Evolutionary conservation across 768 basidiomycete species (phyloP), one percentile per base, ranked within the genome.

Genomic region (Mrakia gelida): DNA sequence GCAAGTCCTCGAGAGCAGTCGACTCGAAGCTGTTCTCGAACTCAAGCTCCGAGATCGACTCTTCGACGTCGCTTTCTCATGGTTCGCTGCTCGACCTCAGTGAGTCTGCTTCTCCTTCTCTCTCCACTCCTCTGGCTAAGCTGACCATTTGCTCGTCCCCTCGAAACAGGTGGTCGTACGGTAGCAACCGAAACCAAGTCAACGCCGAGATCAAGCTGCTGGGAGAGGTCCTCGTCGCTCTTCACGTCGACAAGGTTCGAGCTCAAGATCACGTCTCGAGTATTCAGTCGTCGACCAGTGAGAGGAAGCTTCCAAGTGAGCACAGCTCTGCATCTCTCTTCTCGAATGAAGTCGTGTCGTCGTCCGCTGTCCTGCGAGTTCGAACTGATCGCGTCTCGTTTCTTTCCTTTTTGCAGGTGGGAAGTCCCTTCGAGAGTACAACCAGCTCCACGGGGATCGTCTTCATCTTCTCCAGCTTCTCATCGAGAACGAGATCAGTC

Each of bases 1-100:
- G 82, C 94, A 97, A 84, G 89, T 93, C 3, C 84, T 98, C 52
- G 92, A 92, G 81, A 94, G 94, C 81, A 95, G 93, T 16, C 88
- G 90, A 80, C 86, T 97, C 80, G 96, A 98, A 83, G 86, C 89
- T 0, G 89, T 89, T 79, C 91, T 92, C 75, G 95, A 98, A 84
- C 88, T 90, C 80, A 82, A 87, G 30, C 85, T 94, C 45, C 89
- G 97, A 61, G 89, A 92, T 80, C 87, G 86, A 71, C 85, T 99
- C 9, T 99, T 94, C 84, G 84, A 85, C 8, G 88, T 90, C 2
- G 94, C 94, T 3, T 93, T 93, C 81, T 88, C 90, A 5, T 98
- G 96, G 97, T 99, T 98, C 85, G 86, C 91, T n/a, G 89, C 91
- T 70, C 88, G 92, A n/a, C 92, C 95, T 13, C 94, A 94, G 95